Evolutionary conservation across 148 eudicot species (phyloP).

Genomic region (Diospyros kaki): DNA sequence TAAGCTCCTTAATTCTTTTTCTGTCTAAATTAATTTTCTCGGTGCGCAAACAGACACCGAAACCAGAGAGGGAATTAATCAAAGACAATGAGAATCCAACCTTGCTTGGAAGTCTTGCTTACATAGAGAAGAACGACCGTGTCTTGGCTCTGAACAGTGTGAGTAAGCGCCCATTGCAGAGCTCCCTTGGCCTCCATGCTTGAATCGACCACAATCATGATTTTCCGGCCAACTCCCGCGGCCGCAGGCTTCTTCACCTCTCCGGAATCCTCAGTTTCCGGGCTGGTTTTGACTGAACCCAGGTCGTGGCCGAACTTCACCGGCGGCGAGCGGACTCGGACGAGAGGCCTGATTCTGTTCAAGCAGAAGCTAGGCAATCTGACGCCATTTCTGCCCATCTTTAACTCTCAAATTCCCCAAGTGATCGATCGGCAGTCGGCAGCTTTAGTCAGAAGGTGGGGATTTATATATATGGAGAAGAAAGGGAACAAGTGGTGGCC

Average conservation of each 20-base stretch:
- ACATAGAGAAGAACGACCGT: constrained; percentile 58
- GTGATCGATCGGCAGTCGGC: neutral
- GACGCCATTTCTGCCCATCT: constrained; percentile 40
- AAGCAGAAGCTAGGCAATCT: constrained; percentile 58
- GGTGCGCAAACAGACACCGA: neutral
- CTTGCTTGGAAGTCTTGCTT: constrained; percentile 42
- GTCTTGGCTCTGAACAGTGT: constrained; percentile 66
- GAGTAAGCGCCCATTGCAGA: constrained; percentile 78
- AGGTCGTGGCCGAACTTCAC: constrained; percentile 8
- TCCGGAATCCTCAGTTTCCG: constrained; percentile 13
- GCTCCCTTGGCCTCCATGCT: constrained; percentile 69
- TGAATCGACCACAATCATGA: constrained; percentile 76
- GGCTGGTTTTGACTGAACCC: constrained; percentile 9
- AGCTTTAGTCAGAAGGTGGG: neutral
- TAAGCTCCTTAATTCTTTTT: no score
- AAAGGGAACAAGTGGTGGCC: neutral
- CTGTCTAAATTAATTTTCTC: no score
- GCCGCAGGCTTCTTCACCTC: constrained; percentile 16
- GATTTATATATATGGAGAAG: neutral
- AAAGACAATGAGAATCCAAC: constrained; percentile 18
- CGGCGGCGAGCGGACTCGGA: constrained; percentile 39
- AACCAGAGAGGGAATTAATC: neutral
- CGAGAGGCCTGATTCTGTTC: constrained; percentile 62
- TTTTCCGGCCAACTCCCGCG: constrained; percentile 39
- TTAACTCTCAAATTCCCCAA: neutral